phyloP scores from a whole-genome alignment of 768 basidiomycete genomes.

The Cystobasidium tubakii region DNA sequence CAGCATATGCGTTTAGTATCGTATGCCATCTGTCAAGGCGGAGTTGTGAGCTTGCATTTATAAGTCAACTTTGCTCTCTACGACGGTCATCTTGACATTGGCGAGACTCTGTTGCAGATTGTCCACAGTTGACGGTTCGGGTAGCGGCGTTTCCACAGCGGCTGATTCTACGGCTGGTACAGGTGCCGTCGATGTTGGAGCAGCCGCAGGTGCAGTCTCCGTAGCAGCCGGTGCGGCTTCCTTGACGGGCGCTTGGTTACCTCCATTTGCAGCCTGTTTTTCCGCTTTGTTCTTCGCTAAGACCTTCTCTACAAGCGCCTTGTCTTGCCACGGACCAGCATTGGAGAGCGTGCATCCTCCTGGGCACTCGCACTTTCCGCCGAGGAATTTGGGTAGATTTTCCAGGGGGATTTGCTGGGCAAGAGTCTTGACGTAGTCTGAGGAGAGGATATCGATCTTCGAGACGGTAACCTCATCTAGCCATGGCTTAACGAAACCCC shows the following conservation, averaged over 20 bases:
- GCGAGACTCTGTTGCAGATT: not conserved
- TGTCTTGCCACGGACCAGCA: conserved; percentile 55
- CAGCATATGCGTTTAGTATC: not conserved
- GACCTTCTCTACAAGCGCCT: not conserved
- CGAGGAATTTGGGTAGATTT: conserved; percentile 74
- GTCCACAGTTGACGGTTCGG: not conserved
- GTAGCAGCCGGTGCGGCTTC: not conserved
- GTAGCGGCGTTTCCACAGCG: not conserved
- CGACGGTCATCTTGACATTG: conserved; percentile 17
- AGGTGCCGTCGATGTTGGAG: not conserved
- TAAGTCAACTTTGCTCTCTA: conserved; percentile 24
- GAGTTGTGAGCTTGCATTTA: not conserved
- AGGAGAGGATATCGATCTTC: conserved; percentile 87
- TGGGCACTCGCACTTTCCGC: conserved; percentile 69
- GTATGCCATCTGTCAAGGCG: too few species aligned
- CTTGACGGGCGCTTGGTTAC: not conserved
- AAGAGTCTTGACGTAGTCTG: conserved; percentile 66
- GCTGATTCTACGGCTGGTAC: not conserved
- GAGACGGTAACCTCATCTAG: conserved; percentile 88
- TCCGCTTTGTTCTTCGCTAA: conserved; percentile 22
- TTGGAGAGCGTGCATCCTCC: conserved; percentile 83
- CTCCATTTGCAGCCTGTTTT: not conserved
- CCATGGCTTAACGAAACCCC: conserved; percentile 84
- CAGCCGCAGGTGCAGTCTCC: conserved; percentile 1
- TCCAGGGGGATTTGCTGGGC: conserved; percentile 74